Conservation (phyloP, 2,329 filamentous ascomycete genomes). For the Geoglossum cookeanum region DNA sequence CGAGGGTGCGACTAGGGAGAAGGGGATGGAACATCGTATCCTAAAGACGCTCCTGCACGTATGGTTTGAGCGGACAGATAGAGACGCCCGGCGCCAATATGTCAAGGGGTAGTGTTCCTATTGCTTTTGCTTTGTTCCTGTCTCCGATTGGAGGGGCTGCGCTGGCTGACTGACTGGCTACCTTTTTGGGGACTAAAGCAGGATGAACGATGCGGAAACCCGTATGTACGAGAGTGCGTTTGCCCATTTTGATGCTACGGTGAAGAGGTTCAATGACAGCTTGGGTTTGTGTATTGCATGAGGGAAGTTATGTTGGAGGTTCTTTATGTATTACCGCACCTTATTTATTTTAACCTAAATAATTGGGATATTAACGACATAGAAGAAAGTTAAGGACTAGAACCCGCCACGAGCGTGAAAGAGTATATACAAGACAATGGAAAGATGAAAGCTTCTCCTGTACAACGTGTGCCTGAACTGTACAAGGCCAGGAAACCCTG, state of each 20-base stretch:
- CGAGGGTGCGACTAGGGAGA: constrained; percentile 39
- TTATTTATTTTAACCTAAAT: not conserved
- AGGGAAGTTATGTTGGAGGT: constrained; percentile 2
- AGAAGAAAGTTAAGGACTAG: not conserved
- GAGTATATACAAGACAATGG: not conserved
- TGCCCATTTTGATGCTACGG: constrained; percentile 46
- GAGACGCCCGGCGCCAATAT: constrained; percentile 9
- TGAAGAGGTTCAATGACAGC: constrained; percentile 54
- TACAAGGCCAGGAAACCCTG: not conserved
- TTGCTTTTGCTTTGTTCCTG: constrained; percentile 1
- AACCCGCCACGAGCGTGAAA: not conserved
- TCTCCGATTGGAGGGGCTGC: not conserved
- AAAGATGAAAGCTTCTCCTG: not conserved
- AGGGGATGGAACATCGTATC: constrained; percentile 52
- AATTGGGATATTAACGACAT: not conserved
- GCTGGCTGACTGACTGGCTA: constrained; percentile 3
- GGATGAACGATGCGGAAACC: constrained; percentile 36
- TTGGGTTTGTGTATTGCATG: constrained; percentile 47
- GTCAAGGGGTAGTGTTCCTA: constrained; percentile 6
- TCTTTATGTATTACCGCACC: not conserved
- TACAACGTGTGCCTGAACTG: not conserved
- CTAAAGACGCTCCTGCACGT: constrained; percentile 44
- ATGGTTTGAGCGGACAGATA: constrained; percentile 26
- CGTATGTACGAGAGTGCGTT: constrained; percentile 24
- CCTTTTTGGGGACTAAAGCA: constrained; percentile 18